A percentile compares a stretch with the other conserved stretches of the same genome.
Evolutionary conservation across 345 rosid species (phyloP).

Genomic region (Populus alba): DNA sequence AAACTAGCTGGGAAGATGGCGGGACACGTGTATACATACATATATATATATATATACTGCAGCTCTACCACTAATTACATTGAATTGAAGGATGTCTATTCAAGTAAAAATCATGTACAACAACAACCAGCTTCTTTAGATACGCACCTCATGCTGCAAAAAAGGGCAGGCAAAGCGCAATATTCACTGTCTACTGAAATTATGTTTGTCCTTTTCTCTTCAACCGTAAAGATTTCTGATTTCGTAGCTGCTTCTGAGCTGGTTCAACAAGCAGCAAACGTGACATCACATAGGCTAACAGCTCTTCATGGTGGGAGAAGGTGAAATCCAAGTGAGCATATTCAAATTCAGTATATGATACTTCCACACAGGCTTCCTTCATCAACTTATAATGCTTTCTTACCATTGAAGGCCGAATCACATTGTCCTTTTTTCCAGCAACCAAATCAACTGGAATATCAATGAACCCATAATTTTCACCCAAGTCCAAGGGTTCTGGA

Average conservation of each 20-base stretch:
- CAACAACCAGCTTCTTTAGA: constrained; percentile 21
- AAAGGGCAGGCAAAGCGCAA: background rate
- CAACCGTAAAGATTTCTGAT: constrained; percentile 38
- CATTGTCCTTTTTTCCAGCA: constrained; percentile 81
- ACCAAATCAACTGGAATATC: constrained; percentile 80
- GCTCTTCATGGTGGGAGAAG: constrained; percentile 83
- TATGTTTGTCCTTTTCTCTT: constrained; percentile 40
- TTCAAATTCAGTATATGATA: constrained; percentile 68
- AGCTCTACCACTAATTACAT: background rate
- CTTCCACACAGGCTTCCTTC: constrained; percentile 69
- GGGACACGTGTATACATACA: background rate
- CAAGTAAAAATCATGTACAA: constrained; percentile 2
- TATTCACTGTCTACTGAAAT: background rate
- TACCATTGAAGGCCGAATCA: constrained; percentile 81
- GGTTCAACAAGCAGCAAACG: constrained; percentile 61
- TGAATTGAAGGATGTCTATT: background rate
- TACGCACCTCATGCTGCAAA: constrained; percentile 10
- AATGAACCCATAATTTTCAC: constrained; percentile 57
- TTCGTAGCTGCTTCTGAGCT: constrained; percentile 26
- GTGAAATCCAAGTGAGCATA: constrained; percentile 96
- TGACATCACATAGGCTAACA: constrained; percentile 76
- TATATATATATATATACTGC: background rate
- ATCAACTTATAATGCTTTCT: constrained; percentile 69
- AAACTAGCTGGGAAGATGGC: constrained; percentile 7
- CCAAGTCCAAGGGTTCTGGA: constrained; percentile 83